Base-by-base conservation (phyloP, 73 alveolate species). In the Paramecium biaurelia region DNA sequence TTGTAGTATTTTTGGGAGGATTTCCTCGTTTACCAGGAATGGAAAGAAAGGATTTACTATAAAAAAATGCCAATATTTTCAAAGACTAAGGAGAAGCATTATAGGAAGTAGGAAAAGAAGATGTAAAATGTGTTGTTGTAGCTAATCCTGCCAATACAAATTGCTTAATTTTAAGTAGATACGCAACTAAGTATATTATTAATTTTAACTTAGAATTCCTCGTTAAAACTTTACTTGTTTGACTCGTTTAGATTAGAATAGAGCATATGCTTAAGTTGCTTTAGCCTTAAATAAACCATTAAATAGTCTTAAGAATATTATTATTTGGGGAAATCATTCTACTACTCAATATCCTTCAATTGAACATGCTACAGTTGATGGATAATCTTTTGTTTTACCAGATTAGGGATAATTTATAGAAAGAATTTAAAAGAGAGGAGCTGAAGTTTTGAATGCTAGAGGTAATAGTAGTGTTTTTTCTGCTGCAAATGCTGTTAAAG, bases 111-210 rank as follows among this genome's bases (percentile, higher is more conserved):
- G 99, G 98, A 18, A 97, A 97, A 76, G 92, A 90, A 30, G 95
- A 95, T 59, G 95, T 93, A 18, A 96, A 96, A 95, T 96, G 98
- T 30, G 30, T 97, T 11, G 99, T 97, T 1, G 96, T 97, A 4
- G 99, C 98, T 2, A 97, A 97, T 89, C 99, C 99, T 37, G 98
- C 99, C 23, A 97, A 97, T 67, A 97, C 99, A 21, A 97, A 97
- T 76, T 96, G 98, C 30, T 86, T 93, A 85, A 96, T 96, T 26
- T 86, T 95, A 43, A 93, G 97, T 70, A 93, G 94, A 82, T 92
- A 87, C 85, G 97, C 98, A 85, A 92, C 96, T 67, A 94, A 92
- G 88, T 74, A 53, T 53, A 74, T 23, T 34, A 23, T 8, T 32
- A 37, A 74, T 74, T 34, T 37, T 74, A 74, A 74, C 21, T 74